Evolutionary conservation across 108 stramenopile genomes (phyloP), one percentile per base, ranked within the genome.

Genomic region (Cyclotella distinguenda): DNA sequence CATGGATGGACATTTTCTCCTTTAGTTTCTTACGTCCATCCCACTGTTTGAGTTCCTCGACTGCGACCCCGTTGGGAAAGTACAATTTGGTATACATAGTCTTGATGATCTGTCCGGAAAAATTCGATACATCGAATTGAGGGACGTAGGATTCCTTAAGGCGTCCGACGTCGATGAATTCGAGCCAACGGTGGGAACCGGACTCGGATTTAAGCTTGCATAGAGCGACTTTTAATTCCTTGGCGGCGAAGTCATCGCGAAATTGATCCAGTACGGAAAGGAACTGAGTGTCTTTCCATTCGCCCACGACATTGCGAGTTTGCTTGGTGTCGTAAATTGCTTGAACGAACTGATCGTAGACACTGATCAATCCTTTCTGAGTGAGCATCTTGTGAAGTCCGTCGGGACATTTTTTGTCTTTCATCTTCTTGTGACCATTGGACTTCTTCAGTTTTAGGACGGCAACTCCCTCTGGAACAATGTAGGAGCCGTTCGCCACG

Each of bases 61-160:
- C 78, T 38, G 75, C 82, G 1, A 83, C 82, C 4, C 82, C 82
- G 23, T 77, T 64, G 18, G 82, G 82, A 25, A 83, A 80, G 38
- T 83, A 19, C 6, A 83, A 27, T 21, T 40, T 80, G 11, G 75
- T 52, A 60, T 77, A 83, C 18, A 15, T 21, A 36, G 82, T 83
- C 38, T 78, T 64, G 63, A 83, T 72, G 38, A 68, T 40, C 44
- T 83, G 82, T 12, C 78, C 79, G 21, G 51, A 56, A 10, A 64
- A 13, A 49, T 79, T 83, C 28, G 69, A 55, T 6, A 77, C 74
- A 54, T 83, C 79, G 48, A 36, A 83, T 40, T 83, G 82, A 38
- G 82, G 78, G 6, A 80, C 78, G 54, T 83, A 83, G n/a, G 46
- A 0, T 2, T 42, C 63, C 6, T 33, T 43, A 0, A 65, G 55